Conservation (phyloP, 257 asterid species). For the Forsythia suspensa region DNA sequence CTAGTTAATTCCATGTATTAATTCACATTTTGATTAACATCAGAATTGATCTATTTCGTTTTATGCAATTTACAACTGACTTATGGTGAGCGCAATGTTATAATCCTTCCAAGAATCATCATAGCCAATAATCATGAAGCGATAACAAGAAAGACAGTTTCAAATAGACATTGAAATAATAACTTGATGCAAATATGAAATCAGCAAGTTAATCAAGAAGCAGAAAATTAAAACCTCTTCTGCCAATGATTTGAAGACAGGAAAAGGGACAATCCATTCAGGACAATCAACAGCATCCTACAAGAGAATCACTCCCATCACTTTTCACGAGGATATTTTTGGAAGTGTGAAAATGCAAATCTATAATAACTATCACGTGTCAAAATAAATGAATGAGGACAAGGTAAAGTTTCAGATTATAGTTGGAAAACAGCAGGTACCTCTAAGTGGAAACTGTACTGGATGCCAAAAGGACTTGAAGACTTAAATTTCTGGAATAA, state of each 20-base stretch:
- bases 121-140: not conserved
- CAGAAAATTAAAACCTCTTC: conserved; percentile 64
- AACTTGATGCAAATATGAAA: conserved; percentile 5
- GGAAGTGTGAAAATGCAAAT: not conserved
- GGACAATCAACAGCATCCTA: conserved; percentile 99
- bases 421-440: conserved; percentile 28
- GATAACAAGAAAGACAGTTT: not conserved
- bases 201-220: conserved; percentile 4
- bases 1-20: no score
- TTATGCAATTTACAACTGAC: not conserved
- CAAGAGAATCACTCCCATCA: conserved; percentile 18
- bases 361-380: not conserved
- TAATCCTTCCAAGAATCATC: not conserved
- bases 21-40: not conserved
- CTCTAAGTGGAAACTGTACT: conserved; percentile 94
- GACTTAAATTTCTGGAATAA: conserved; percentile 74
- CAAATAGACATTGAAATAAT: not conserved
- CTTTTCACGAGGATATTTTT: not conserved
- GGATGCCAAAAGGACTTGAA: conserved; percentile 88
- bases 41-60: not conserved
- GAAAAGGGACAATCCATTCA: conserved; percentile 95
- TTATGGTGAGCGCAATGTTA: not conserved
- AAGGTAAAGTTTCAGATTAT: not conserved
- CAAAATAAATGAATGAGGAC: not conserved
- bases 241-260: conserved; percentile 80